Evolutionary conservation across 1,284 basidiomycete species (phyloP), one percentile per base, ranked within the genome.

Genomic region (Chalciporus sp.): DNA sequence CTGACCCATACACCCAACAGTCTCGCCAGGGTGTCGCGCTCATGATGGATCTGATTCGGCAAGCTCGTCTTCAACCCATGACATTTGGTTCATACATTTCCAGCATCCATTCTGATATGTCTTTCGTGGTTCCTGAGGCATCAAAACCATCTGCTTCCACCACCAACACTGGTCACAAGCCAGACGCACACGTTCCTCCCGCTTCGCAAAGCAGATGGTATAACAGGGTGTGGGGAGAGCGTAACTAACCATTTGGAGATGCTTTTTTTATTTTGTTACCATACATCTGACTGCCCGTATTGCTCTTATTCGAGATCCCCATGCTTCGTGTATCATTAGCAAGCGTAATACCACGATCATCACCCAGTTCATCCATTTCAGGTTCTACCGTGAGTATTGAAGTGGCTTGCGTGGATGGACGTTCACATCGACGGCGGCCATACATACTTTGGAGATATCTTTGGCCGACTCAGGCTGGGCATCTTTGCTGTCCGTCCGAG

Each of bases 1-100:
- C 49, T 42, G 41, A 23, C 47, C 66, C 55, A 56, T 42, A 56
- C 66, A n/a, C 51, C 50, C 54, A 47, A 19, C 58, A 92, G 90
- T 92, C 90, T 61, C 88, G 90, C 41, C 88, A 92, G 68, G 90
- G 90, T 12, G 83, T 92, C 47, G 84, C 85, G 41, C 76, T 89
- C 39, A 86, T 92, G 52, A 77, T 92, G 50, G 79, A 80, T 62
- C 77, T 90, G 55, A 74, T 92, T 41, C 86, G 89, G 47, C 87
- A 92, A 71, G 86, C 88, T 47, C 83, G 87, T 59, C 72, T 84
- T 58, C 83, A 90, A 64, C 78, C 86, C 57, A 83, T 88, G 85
- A 75, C 83, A 14, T 72, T 89, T 51, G 76, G 76, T 11, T 70
- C 70, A 10, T 70, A 78, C 41, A 69, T 73, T 20, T 68, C 70